Evolutionary conservation across 2,329 filamentous ascomycete species (phyloP), one percentile per base, ranked within the genome.

Genomic region (Aspergillus terreus): DNA sequence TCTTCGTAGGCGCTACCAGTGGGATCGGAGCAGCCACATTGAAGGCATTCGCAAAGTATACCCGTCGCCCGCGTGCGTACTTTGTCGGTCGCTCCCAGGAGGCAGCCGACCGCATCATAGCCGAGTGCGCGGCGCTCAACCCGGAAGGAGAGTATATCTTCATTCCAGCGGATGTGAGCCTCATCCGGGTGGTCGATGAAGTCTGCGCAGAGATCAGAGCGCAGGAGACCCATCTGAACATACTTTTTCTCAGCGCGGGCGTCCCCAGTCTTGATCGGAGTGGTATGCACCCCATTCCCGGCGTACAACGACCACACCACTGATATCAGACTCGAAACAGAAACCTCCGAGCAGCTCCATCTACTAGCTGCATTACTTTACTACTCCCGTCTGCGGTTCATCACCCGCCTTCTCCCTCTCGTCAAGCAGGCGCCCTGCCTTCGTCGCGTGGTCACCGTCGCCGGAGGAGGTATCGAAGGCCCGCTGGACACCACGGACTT

Each of bases 301-400:
- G 27, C 27, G 27, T 9, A 30, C 27, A 30, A 30, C 6, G 27
- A 30, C 7, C 7, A 30, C 23, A n/a, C 2, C 15, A 38, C 15
- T 38, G 35, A 38, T 12, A 15, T 15, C 35, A 3, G 27, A 23
- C 27, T 30, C 4, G 10, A 9, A 30, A 10, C 15, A 38, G 35
- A 38, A n/a, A 84, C 82, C 0, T 46, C 68, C 0, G 84, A 87
- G 64, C 80, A 78, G 2, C 70, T 87, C 1, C 75, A 81, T 50
- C 70, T 75, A 23, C 71, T 76, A 21, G 72, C 76, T 14, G 72
- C 78, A 6, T 70, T 85, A n/a, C 69, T 71, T 12, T 80, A 79
- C 66, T 84, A 85, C 65, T 73, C 78, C 5, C 82, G 83, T 17
- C 73, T 78, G 51, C 79, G 81, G 33, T 80, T 85, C 56, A 74